Conservation (phyloP, 1,284 basidiomycete species). For the Boletus mariae region DNA sequence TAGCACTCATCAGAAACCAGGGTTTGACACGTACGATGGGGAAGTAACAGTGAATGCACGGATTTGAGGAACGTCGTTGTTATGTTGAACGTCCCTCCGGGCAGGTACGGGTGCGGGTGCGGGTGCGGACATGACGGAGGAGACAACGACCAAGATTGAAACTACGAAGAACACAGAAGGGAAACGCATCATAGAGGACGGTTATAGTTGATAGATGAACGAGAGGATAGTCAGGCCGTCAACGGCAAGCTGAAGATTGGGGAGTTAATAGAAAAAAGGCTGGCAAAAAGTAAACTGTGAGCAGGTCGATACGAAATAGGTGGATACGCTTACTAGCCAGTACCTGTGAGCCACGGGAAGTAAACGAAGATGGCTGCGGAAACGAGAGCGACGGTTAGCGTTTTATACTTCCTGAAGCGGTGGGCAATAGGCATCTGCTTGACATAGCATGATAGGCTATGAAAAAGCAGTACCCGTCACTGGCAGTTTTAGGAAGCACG, state of each 20-base stretch:
- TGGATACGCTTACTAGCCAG: background rate
- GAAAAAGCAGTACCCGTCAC: too few relatives aligned
- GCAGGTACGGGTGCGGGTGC: background rate
- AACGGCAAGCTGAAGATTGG: background rate
- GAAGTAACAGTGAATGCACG: background rate
- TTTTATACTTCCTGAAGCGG: background rate
- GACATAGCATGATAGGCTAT: too few relatives aligned
- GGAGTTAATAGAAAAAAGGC: background rate
- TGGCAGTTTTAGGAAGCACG: too few relatives aligned
- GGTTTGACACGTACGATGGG: background rate
- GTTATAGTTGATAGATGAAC: too few relatives aligned
- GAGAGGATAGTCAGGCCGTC: background rate
- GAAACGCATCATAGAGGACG: background rate
- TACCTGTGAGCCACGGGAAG: background rate
- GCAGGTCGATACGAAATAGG: background rate
- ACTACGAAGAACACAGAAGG: background rate
- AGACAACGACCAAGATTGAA: background rate
- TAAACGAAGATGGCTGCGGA: background rate
- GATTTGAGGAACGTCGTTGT: background rate
- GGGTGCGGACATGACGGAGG: background rate
- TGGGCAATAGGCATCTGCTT: too few relatives aligned
- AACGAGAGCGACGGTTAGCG: background rate
- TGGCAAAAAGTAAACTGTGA: background rate
- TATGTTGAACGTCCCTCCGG: background rate
- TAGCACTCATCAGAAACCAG: background rate